Base-by-base conservation (phyloP, 208 protist species). In the Trypanosoma avium region DNA sequence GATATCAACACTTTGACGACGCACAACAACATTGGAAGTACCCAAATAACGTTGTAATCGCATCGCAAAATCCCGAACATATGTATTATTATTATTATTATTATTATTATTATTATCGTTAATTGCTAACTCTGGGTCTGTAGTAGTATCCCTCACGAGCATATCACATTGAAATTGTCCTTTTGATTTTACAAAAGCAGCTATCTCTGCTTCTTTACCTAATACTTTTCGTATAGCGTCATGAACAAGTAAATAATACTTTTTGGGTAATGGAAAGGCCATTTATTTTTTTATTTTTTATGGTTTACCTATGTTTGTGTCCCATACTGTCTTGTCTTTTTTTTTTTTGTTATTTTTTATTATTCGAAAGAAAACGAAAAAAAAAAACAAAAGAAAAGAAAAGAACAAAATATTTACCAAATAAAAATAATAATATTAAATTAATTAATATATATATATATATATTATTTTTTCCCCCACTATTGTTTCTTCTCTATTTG, bases 161-260 rank as follows among this genome's bases (percentile, higher is more conserved):
- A 95, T 95, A 59, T 95, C 82, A 43, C 90, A 93, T 61, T 95
- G 90, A 59, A 91, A 95, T 0, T 57, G 54, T 49, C 76, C 64
- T 56, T 75, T 74, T 3, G 75, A 61, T 66, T 77, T 86, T 15
- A 93, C 90, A 53, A 95, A 95, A 3, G 90, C 90, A 10, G 86
- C 49, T 4, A 95, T 75, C 33, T 83, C 61, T 2, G 80, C 81
- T 15, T 71, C 58, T 5, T 50, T 66, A 1, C 72, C 66, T 4
- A 70, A 9, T 8, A 90, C 66, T 62, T 80, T 77, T 10, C 83
- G 75, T 29, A 90, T 61, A 6, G 86, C 84, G 38, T 95, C 90
- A 64, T 95, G 90, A 4, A 93, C 68, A 22, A 80, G 33, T 29
- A 95, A 81, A 50, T 86, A 95, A 61, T 92, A 81, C 32, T 73